Evolutionary conservation across 805 yeast species (phyloP).

Genomic region (Debaryomyces castellii): DNA sequence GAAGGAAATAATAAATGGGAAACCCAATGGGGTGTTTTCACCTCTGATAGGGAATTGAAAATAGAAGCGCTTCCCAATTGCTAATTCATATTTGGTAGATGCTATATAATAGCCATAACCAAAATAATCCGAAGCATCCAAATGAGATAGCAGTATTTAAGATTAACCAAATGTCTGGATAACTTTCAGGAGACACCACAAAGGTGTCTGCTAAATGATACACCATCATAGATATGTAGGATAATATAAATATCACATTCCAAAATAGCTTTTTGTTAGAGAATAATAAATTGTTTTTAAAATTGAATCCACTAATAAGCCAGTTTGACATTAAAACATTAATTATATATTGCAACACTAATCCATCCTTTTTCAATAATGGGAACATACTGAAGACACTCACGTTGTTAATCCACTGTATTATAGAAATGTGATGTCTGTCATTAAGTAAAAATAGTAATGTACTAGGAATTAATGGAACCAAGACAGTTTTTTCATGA

Average conservation of each 20-base stretch:
- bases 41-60: constrained; percentile 41
- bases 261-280: constrained; percentile 23
- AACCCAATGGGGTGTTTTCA: constrained; percentile 70
- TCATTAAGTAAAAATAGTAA: constrained; percentile 58
- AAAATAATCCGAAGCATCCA: constrained; percentile 70
- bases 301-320: constrained; percentile 25
- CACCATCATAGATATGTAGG: constrained; percentile 43
- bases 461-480: constrained; percentile 85
- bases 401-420: constrained; percentile 84
- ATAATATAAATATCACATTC: constrained; percentile 22
- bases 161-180: constrained; percentile 87
- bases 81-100: constrained; percentile 17
- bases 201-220: constrained; percentile 56
- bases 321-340: constrained; percentile 53
- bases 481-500: constrained; percentile 87
- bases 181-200: constrained; percentile 52
- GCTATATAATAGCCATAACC: constrained; percentile 76
- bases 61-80: constrained; percentile 44
- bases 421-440: constrained; percentile 63
- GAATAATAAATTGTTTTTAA: constrained; percentile 18
- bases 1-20: constrained; percentile 56
- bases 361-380: constrained; percentile 69
- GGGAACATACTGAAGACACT: constrained; percentile 90
- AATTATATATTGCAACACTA: constrained; percentile 69
- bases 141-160: constrained; percentile 73